Conservation (phyloP, 352 stramenopile species). For the Hyaloperonospora arabidopsidis region DNA sequence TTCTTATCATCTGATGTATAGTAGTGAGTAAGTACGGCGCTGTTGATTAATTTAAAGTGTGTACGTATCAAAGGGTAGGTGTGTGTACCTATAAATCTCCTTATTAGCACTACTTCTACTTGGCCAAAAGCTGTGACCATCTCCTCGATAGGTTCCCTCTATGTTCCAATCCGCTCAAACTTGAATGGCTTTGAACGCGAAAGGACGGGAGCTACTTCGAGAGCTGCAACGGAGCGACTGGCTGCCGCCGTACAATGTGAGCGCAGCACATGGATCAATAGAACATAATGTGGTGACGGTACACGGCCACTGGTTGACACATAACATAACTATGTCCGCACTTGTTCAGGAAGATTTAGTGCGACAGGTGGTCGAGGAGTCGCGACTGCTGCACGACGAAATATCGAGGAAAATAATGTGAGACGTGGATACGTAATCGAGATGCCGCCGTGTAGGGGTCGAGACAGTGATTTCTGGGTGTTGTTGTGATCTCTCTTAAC, state of each 20-base stretch:
- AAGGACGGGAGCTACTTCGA: slow-evolving; percentile 79
- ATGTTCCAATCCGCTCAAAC: slow-evolving; percentile 3
- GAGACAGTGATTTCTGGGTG: neutral
- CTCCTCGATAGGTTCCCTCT: neutral
- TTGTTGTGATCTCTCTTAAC: slow-evolving; percentile 6
- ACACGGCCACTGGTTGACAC: too few species aligned
- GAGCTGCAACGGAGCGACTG: slow-evolving; percentile 89
- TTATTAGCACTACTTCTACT: too few species aligned
- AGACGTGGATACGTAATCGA: neutral
- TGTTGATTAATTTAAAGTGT: too few species aligned
- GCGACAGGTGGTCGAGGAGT: slow-evolving; percentile 75
- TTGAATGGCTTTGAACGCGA: slow-evolving; percentile 62
- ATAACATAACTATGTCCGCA: neutral
- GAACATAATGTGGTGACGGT: neutral
- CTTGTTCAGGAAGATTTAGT: slow-evolving; percentile 66
- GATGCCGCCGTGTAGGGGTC: too few species aligned
- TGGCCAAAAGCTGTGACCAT: too few species aligned
- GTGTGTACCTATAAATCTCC: too few species aligned
- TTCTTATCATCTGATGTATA: too few species aligned
- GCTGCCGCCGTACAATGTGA: slow-evolving; percentile 87
- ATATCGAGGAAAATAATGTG: slow-evolving; percentile 70
- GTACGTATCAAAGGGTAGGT: too few species aligned
- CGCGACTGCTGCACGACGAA: slow-evolving; percentile 55
- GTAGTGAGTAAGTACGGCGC: too few species aligned
- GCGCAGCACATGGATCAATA: slow-evolving; percentile 6